Percentiles rank a stretch among this genome's conserved stretches.
phyloP scores from a whole-genome alignment of 768 basidiomycete species.

The Rhodotorula graminis region DNA sequence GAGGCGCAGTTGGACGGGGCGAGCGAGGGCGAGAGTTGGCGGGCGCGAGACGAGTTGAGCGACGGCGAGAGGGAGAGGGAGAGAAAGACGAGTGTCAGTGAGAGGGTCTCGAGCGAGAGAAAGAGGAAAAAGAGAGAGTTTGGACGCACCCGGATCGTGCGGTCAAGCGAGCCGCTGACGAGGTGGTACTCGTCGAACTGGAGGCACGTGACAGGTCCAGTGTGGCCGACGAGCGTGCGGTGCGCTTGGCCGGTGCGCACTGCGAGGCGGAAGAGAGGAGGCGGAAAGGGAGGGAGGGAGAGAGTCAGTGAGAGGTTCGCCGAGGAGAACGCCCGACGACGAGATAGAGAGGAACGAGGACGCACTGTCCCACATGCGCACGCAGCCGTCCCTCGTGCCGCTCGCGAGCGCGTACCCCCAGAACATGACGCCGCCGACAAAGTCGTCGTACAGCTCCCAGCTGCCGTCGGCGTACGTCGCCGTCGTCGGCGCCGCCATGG shows the following conservation, averaged over 20 bases:
- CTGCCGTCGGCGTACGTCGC: constrained; percentile 84
- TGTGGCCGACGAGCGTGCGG: constrained; percentile 86
- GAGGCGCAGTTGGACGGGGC: no score
- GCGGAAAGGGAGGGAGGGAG: not conserved
- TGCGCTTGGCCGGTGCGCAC: constrained; percentile 98
- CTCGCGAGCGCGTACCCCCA: constrained; percentile 98
- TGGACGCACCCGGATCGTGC: constrained; percentile 73
- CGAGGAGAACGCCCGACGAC: not conserved
- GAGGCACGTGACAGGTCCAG: constrained; percentile 83
- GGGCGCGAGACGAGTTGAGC: no score
- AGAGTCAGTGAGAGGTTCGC: not conserved
- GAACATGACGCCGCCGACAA: constrained; percentile 94
- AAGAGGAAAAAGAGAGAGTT: no score
- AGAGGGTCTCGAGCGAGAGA: no score
- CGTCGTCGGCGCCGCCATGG: constrained; percentile 53
- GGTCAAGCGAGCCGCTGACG: constrained; percentile 87
- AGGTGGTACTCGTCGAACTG: constrained; percentile 95
- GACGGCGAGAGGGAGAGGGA: no score
- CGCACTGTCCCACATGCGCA: constrained; percentile 99
- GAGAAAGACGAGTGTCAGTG: no score
- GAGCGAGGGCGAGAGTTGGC: no score
- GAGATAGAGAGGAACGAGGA: constrained; percentile 32
- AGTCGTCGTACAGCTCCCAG: constrained; percentile 94
- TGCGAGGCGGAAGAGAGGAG: constrained; percentile 45
- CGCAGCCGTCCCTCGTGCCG: constrained; percentile 93